Evolutionary conservation across 2,329 filamentous ascomycete species (phyloP).

Genomic region (Catunica adiposa): DNA sequence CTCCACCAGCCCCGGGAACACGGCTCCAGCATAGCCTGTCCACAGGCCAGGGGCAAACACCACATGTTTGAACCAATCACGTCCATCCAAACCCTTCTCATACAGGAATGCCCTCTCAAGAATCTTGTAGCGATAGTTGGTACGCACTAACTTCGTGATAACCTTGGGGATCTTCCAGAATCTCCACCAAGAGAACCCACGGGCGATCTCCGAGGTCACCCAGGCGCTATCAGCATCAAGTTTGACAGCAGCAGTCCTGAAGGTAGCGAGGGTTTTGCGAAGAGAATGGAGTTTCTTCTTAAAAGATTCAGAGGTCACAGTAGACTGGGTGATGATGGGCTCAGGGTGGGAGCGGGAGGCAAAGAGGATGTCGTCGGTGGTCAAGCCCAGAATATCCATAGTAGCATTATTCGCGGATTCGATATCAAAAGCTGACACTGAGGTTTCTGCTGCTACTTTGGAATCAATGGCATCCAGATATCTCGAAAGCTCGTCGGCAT

Average conservation of each 20-base stretch:
- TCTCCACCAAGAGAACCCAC: constrained; percentile 62
- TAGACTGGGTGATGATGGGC: neutral
- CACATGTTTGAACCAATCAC: constrained; percentile 87
- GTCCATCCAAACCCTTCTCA: constrained; percentile 55
- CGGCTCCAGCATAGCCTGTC: constrained; percentile 73
- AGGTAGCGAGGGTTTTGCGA: constrained; percentile 24
- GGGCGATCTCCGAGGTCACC: constrained; percentile 27
- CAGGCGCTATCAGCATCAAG: constrained; percentile 31
- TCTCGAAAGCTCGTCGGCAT: constrained; percentile 36
- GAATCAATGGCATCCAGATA: constrained; percentile 37
- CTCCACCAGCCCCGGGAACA: constrained; percentile 46
- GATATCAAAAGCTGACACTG: neutral
- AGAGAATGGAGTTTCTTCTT: constrained; percentile 22
- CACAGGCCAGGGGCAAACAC: constrained; percentile 82
- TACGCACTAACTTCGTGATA: constrained; percentile 42
- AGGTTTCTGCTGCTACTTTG: constrained; percentile 25
- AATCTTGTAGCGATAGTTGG: constrained; percentile 70
- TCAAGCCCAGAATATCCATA: constrained; percentile 14
- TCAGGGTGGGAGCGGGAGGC: constrained; percentile 18
- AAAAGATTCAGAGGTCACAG: neutral
- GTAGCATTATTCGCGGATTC: neutral
- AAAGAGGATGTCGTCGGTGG: constrained; percentile 20
- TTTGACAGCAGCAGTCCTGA: constrained; percentile 26
- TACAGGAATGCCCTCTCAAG: constrained; percentile 71
- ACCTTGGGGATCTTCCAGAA: constrained; percentile 51